A percentile compares a stretch with the other conserved stretches of the same genome.
Evolutionary conservation across 257 asterid species (phyloP).

Genomic region (Nicotiana undulata): DNA sequence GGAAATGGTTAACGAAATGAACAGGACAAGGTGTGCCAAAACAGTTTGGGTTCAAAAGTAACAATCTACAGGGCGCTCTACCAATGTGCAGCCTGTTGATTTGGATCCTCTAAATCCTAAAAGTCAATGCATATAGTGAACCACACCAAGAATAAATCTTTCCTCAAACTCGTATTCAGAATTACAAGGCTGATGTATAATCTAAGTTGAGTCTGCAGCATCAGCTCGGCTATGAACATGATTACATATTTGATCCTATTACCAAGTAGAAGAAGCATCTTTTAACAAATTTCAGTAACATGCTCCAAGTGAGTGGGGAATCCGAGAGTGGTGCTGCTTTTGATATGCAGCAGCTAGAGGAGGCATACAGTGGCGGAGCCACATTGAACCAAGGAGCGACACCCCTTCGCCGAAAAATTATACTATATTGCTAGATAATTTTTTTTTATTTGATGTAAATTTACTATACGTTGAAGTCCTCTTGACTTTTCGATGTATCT

Average conservation of each 20-base stretch:
- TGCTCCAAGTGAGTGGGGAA: too few relatives aligned
- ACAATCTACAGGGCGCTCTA: not conserved
- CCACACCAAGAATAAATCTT: not conserved
- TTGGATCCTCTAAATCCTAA: not conserved
- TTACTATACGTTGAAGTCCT: too few relatives aligned
- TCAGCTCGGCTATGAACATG: not conserved
- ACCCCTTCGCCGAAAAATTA: too few relatives aligned
- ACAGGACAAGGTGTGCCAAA: not conserved
- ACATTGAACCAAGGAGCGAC: too few relatives aligned
- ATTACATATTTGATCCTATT: not conserved
- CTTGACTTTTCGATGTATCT: too few relatives aligned
- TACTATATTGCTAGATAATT: too few relatives aligned
- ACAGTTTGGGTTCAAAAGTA: not conserved
- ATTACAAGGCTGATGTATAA: not conserved
- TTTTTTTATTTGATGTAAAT: too few relatives aligned
- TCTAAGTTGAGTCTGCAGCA: not conserved
- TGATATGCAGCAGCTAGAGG: too few relatives aligned
- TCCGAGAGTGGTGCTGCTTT: too few relatives aligned
- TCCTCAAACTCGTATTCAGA: not conserved
- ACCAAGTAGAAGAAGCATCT: not conserved
- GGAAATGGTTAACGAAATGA: not conserved
- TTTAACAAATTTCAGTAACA: too few relatives aligned
- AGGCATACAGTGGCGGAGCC: too few relatives aligned
- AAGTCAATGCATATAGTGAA: not conserved
- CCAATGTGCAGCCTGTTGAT: not conserved